phyloP scores from a whole-genome alignment of 495 filamentous ascomycete species.

The Penicillium daleae region DNA sequence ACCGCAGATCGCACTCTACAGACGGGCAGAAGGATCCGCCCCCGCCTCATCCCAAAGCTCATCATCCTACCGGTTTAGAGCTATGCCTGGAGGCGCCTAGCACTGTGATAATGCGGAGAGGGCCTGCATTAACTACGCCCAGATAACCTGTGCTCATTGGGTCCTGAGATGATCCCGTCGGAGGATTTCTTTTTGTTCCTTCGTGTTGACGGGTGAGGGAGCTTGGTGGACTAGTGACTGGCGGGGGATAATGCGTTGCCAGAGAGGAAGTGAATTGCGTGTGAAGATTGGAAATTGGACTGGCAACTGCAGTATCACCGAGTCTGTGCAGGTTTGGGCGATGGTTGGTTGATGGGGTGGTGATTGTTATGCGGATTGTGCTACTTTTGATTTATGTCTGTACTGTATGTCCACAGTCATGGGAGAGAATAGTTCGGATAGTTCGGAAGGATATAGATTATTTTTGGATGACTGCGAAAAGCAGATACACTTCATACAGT shows the following conservation, averaged over 20 bases:
- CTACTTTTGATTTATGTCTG: neutral
- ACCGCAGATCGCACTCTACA: conserved; percentile 25
- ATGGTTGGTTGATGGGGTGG: conserved; percentile 14
- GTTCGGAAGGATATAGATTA: neutral
- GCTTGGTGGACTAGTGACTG: conserved; percentile 15
- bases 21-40: conserved; percentile 3
- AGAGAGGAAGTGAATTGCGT: conserved; percentile 9
- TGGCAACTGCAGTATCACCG: conserved; percentile 34
- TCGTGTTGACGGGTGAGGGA: neutral
- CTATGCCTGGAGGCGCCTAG: neutral
- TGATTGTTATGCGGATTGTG: conserved; percentile 8
- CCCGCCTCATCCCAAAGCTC: neutral
- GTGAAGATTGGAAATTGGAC: conserved; percentile 20
- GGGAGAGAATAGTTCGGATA: neutral
- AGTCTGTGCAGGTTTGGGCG: conserved; percentile 13
- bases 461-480: too few relatives aligned
- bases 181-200: conserved; percentile 16
- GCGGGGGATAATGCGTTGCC: conserved; percentile 14
- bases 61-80: neutral
- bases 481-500: neutral
- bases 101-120: conserved; percentile 32
- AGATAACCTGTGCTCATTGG: conserved; percentile 19
- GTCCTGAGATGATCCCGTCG: conserved; percentile 5
- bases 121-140: conserved; percentile 28
- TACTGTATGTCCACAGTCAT: neutral